Conservation (phyloP, 2,329 filamentous ascomycete genomes). For the Cladobotryum mycophilum region DNA sequence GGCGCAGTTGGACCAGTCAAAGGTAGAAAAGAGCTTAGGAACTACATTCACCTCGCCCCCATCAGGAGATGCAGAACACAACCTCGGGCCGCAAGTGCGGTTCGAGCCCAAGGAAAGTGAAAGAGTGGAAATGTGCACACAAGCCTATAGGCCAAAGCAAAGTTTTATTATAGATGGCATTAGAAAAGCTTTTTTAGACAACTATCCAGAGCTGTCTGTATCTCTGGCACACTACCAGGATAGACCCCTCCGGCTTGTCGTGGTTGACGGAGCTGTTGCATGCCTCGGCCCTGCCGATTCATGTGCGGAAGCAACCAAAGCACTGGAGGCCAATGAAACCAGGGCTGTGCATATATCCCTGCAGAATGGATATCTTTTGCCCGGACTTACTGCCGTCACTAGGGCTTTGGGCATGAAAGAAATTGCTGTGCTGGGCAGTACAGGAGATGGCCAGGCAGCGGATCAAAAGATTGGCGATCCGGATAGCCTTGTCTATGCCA, state of each 20-base stretch:
- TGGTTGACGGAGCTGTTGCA: slow-evolving; percentile 1
- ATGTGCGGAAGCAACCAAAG: background rate
- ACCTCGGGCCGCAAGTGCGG: slow-evolving; percentile 4
- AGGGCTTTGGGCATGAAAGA: slow-evolving; percentile 43
- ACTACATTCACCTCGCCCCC: slow-evolving; percentile 6
- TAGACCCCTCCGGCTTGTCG: slow-evolving; percentile 5
- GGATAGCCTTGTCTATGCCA: slow-evolving; percentile 30
- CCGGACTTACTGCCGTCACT: slow-evolving; percentile 44
- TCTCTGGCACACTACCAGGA: background rate
- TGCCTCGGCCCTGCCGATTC: slow-evolving; percentile 3
- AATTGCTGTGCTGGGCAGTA: slow-evolving; percentile 37
- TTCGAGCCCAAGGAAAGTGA: slow-evolving; percentile 2
- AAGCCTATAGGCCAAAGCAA: slow-evolving; percentile 14
- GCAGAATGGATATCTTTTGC: slow-evolving; percentile 19
- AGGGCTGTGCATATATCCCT: slow-evolving; percentile 4
- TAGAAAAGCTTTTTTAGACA: slow-evolving; percentile 6
- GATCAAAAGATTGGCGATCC: slow-evolving; percentile 21
- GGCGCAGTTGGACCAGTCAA: slow-evolving; percentile 26
- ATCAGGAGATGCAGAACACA: background rate
- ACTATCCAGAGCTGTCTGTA: slow-evolving; percentile 7
- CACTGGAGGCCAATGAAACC: background rate
- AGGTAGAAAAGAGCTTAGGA: slow-evolving; percentile 19
- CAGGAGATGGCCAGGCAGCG: slow-evolving; percentile 36
- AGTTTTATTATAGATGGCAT: slow-evolving; percentile 10
- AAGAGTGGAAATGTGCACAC: slow-evolving; percentile 16